Base-by-base conservation (phyloP, 768 basidiomycete genomes). In the Nidularia pulvinata region DNA sequence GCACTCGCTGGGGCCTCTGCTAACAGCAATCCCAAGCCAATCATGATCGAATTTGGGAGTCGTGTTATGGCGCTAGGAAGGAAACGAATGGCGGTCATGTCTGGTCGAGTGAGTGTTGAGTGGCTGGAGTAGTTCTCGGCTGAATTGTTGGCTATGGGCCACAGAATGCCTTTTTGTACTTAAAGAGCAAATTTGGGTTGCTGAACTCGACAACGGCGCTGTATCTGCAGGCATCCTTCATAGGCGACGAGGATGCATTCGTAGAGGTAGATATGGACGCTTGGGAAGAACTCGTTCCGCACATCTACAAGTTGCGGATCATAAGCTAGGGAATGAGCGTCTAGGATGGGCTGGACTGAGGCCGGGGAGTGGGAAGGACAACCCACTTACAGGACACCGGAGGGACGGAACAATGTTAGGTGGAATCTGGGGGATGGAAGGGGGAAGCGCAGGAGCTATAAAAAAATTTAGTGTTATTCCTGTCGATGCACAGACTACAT, bases 131-230 rank as follows among this genome's bases (percentile, higher is more conserved):
- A 22, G 13, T 14, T 25, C 9, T 13, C 45, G 13, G 9, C 13
- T 46, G 9, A 13, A 46, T 39, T 39, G 10, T 10, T 39, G 9
- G 37, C 9, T 1, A 25, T 13, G 11, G 49, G 14, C 39, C 30
- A 19, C 34, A 73, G 71, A 67, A 69, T 50, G 70, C 70, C 16
- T 61, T 73, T 42, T 34, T 69, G 47, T 71, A 73, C 48, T 55
- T 73, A 59, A 71, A 69, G 57, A 68, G 67, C 60, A 70, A 71
- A 56, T 71, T 73, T 53, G 70, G 68, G 32, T 55, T 73, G 48
- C 51, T 70, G 52, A 69, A 70, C 55, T 55, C 66, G 34, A 61
- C 67, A 11, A 52, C 62, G 5, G 58, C 69, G 48, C 45, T 69
- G 33, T 66, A 64, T 49, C 43, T 71, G 39, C 60, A 70, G 50